Conservation (phyloP, 1,284 basidiomycete species). For the Apiotrichum gamsii region DNA sequence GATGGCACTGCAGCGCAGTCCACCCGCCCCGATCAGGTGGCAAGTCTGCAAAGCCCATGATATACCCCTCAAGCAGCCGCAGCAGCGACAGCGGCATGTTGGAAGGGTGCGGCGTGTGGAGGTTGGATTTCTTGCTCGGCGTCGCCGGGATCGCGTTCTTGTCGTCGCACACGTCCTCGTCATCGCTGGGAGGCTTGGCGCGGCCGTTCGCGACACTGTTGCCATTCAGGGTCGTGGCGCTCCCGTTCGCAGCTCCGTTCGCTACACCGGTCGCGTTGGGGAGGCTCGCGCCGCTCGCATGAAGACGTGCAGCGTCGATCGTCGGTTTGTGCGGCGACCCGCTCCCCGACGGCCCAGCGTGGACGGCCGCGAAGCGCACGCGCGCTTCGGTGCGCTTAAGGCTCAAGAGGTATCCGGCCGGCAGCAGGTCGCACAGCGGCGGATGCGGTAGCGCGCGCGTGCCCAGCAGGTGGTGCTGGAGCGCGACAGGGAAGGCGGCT, state of each 20-base stretch:
- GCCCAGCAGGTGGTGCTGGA: conserved; percentile 44
- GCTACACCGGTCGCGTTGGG: neutral
- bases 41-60: conserved; percentile 33
- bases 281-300: neutral
- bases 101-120: conserved; percentile 36
- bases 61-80: conserved; percentile 42
- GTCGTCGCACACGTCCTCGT: neutral
- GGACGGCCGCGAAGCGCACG: conserved; percentile 39
- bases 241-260: neutral
- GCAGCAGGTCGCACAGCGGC: conserved; percentile 42
- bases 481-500: conserved; percentile 42
- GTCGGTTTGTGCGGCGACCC: conserved; percentile 4
- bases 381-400: conserved; percentile 43
- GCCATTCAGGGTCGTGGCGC: neutral
- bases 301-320: neutral
- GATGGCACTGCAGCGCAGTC: conserved; percentile 37
- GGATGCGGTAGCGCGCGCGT: conserved; percentile 41
- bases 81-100: conserved; percentile 43
- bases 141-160: neutral
- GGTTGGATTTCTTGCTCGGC: conserved; percentile 32
- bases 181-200: neutral
- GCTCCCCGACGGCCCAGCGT: conserved; percentile 31
- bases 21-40: conserved; percentile 32
- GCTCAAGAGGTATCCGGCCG: conserved; percentile 35
- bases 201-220: neutral